A percentile compares a stretch with the other conserved stretches of the same genome.
These are phyloP conservation scores for Tetratostichococcus sp. DNA, from an alignment of 139 green algal genomes.

Conservation along the genomic window DNA sequence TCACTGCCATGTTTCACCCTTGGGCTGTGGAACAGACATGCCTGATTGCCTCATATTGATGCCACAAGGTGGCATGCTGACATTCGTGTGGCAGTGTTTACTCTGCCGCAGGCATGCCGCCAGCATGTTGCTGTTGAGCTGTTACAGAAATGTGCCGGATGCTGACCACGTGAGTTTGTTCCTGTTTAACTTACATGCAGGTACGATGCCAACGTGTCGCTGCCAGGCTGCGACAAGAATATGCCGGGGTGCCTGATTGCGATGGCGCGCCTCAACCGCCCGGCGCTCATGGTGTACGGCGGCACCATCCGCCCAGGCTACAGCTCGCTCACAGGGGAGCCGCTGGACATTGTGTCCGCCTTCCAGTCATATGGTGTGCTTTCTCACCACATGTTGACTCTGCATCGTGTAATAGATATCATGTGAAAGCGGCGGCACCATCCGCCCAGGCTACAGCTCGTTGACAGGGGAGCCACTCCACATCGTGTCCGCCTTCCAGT, in stretches of 20 bases:
- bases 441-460: conserved; percentile 71
- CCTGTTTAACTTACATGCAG: conserved; percentile 15
- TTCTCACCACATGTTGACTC: not conserved
- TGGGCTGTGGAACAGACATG: no score
- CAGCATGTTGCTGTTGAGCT: no score
- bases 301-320: conserved; percentile 93
- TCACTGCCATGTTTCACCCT: no score
- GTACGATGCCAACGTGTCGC: conserved; percentile 89
- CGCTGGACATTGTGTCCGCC: conserved; percentile 92
- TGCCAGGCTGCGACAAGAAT: conserved; percentile 97
- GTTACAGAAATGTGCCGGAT: no score
- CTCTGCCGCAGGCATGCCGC: no score
- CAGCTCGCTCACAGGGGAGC: conserved; percentile 27
- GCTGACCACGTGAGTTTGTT: not conserved
- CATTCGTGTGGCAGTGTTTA: no score
- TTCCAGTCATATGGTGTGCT: conserved; percentile 92
- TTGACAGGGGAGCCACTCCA: conserved; percentile 65
- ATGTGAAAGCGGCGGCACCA: conserved; percentile 97
- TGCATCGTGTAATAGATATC: no score
- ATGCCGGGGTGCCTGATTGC: conserved; percentile 97
- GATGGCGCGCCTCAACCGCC: conserved; percentile 93
- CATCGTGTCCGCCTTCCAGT: conserved; percentile 97
- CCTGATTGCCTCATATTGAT: no score
- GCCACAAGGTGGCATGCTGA: no score
- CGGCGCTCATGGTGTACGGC: conserved; percentile 96